Base-by-base conservation (phyloP, 176 grass and related monocot genomes). In the Musa schizocarpa region DNA sequence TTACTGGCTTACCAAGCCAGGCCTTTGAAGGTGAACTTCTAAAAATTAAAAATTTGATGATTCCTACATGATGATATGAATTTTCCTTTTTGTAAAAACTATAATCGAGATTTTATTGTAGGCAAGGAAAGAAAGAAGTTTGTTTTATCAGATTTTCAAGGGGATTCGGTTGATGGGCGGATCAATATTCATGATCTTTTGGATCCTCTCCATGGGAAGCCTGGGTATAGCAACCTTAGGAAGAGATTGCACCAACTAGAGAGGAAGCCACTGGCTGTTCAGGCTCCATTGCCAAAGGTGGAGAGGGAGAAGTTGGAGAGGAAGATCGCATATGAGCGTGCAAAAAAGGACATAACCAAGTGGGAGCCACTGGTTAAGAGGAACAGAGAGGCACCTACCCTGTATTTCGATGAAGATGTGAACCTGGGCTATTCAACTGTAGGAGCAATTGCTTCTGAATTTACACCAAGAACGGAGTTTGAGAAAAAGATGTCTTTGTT, bases 161-260 rank as follows among this genome's bases (percentile, higher is more conserved):
- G 67, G 64, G 85, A 81, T 58, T 61, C 65, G n/a, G 79, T 29
- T 20, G 77, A 73, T 76, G 79, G 77, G 61, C 75, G 52, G 9
- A 79, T 99, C 68, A 88, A 85, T 67, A 83, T 99, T 80, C 65
- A 89, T 80, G 95, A 98, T 87, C 87, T 98, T 77, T 63, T 98
- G 74, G 86, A 92, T 11, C 73, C 84, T 79, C 79, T 94, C 53
- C 88, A 87, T 80, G 88, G 74, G 14, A 93, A 91, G 78, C 53
- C 82, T 66, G 95, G 88, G 23, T 98, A 87, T 81, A 94, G 88
- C 79, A 91, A 87, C 55, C 71, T 98, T 9, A 87, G 90, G 62
- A 93, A 91, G 88, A 86, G 81, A 77, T 53, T 91, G n/a, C 67
- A 81, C 51, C 84, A 93, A 17, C 80, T 85, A 66, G 88, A 93